Evolutionary conservation across 2,329 filamentous ascomycete species (phyloP).

Genomic region (Aureobasidium sp.): DNA sequence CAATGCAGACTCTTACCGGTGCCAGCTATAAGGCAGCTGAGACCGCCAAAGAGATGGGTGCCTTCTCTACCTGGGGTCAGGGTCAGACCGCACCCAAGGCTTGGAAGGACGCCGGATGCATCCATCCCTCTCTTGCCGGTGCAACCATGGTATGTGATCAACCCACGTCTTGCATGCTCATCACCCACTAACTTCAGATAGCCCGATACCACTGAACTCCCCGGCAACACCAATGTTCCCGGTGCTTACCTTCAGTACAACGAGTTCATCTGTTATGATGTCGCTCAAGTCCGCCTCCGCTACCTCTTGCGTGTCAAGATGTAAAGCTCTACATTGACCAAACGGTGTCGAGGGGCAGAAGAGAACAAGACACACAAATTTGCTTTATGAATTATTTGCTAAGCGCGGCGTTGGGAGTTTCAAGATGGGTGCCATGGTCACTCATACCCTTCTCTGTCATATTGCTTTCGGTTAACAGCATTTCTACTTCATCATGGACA

Average conservation of each 20-base stretch:
- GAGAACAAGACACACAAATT: too few relatives aligned
- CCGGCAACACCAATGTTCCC: constrained; percentile 15
- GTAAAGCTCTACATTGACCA: constrained; percentile 8
- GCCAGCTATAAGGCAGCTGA: constrained; percentile 56
- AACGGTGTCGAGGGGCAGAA: too few relatives aligned
- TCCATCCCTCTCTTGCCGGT: constrained; percentile 58
- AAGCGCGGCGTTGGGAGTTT: too few relatives aligned
- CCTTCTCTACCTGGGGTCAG: constrained; percentile 61
- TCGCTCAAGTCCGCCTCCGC: constrained; percentile 60
- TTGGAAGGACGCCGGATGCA: constrained; percentile 68
- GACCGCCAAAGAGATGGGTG: constrained; percentile 50
- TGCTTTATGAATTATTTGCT: too few relatives aligned
- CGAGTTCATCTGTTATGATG: constrained; percentile 65
- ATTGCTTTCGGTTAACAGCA: too few relatives aligned
- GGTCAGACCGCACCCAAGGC: constrained; percentile 54
- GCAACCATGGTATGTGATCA: constrained; percentile 46
- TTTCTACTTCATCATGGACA: too few relatives aligned
- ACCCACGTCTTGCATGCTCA: too few relatives aligned
- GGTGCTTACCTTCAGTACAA: constrained; percentile 54
- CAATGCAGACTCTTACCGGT: constrained; percentile 55
- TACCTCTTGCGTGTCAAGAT: constrained; percentile 58
- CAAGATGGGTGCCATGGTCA: too few relatives aligned
- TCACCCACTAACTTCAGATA: too few relatives aligned
- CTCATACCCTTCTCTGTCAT: too few relatives aligned
- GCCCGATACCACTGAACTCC: constrained; percentile 18